phyloP scores from a whole-genome alignment of 73 alveolate genomes.

The Symbiodinium natans region DNA sequence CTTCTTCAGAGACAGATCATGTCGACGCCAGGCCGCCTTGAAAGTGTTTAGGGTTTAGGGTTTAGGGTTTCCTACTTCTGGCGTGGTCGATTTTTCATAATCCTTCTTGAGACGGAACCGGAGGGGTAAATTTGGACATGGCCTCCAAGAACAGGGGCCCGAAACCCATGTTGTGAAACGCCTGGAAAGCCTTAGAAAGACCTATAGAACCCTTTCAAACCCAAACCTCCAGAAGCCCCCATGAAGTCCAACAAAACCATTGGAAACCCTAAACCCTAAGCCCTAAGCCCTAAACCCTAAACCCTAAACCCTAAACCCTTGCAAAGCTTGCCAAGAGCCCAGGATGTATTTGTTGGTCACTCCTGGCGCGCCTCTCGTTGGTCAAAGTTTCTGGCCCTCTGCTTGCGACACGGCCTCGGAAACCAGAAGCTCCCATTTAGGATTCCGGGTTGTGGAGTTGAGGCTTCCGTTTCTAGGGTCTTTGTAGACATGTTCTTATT shows the following conservation, averaged over 20 bases:
- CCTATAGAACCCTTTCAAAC: not conserved
- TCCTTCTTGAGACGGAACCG: no score
- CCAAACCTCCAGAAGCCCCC: not conserved
- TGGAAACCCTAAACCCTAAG: not conserved
- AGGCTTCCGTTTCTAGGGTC: not conserved
- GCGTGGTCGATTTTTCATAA: no score
- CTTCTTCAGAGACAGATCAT: not conserved
- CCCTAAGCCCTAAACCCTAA: not conserved
- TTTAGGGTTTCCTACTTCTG: no score
- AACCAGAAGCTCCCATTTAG: not conserved
- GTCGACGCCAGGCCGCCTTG: not conserved
- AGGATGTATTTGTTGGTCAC: not conserved
- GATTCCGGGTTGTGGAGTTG: not conserved
- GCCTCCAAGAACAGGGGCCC: not conserved
- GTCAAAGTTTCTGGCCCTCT: not conserved
- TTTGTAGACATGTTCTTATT: not conserved
- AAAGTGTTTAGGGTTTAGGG: no score
- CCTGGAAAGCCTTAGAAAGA: not conserved
- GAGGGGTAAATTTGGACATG: no score
- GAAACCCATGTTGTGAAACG: not conserved
- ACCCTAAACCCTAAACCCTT: not conserved
- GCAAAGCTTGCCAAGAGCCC: not conserved
- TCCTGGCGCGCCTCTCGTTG: not conserved
- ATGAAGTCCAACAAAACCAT: not conserved
- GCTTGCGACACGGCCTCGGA: not conserved